phyloP scores from a whole-genome alignment of 1,139 yeast genomes.

The Kodamaea sp. region DNA sequence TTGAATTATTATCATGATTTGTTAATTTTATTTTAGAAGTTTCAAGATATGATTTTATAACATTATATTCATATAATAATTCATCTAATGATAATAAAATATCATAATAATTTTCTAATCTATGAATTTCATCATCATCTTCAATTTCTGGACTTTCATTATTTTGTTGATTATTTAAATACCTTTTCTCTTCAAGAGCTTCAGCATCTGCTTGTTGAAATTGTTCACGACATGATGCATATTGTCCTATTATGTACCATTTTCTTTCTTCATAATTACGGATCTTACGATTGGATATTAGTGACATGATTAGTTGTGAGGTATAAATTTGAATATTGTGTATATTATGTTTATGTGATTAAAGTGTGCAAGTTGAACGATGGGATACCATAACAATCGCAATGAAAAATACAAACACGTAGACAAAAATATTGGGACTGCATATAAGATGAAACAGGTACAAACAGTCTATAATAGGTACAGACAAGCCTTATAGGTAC shows the following conservation, averaged over 20 bases:
- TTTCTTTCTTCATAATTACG: constrained; percentile 21
- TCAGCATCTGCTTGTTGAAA: constrained; percentile 10
- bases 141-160: neutral
- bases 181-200: constrained; percentile 9
- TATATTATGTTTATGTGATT: no score
- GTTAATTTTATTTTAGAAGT: constrained; percentile 8
- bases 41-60: constrained; percentile 12
- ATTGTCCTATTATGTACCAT: constrained; percentile 13
- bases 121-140: neutral
- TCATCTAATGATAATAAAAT: constrained; percentile 24
- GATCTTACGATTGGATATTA: constrained; percentile 13
- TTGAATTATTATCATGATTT: constrained; percentile 3
- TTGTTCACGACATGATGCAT: constrained; percentile 15
- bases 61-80: constrained; percentile 22
- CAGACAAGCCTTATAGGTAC: no score
- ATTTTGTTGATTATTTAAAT: neutral
- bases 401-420: no score
- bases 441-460: no score
- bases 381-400: no score
- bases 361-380: no score
- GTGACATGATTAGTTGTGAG: neutral
- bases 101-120: constrained; percentile 15
- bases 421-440: no score
- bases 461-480: no score
- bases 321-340: no score